A percentile compares a stretch with the other conserved stretches of the same genome.
phyloP scores from a whole-genome alignment of 1,139 yeast genomes.

The Suhomyces yuchorum region DNA sequence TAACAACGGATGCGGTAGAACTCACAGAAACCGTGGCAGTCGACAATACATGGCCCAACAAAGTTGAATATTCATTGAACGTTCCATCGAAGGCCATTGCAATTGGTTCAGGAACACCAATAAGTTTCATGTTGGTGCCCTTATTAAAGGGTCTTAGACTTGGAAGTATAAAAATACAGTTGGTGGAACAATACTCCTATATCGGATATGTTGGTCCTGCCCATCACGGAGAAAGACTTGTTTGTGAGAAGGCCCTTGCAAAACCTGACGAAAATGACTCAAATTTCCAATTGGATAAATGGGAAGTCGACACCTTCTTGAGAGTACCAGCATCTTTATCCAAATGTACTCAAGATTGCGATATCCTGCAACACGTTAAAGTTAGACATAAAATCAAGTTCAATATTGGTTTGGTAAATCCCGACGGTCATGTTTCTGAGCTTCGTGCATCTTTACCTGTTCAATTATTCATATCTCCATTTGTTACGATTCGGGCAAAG shows the following conservation, averaged over 20 bases:
- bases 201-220: constrained; percentile 59
- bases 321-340: constrained; percentile 71
- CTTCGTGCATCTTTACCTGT: constrained; percentile 75
- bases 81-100: constrained; percentile 90
- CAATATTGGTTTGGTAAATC: constrained; percentile 63
- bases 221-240: constrained; percentile 60
- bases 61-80: constrained; percentile 86
- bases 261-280: constrained; percentile 39
- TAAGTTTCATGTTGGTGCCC: constrained; percentile 75
- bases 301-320: constrained; percentile 70
- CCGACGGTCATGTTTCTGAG: constrained; percentile 78
- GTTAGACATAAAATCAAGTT: constrained; percentile 73
- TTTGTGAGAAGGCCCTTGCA: constrained; percentile 44
- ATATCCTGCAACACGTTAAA: constrained; percentile 58
- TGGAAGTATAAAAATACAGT: constrained; percentile 66
- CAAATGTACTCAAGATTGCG: constrained; percentile 84
- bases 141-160: constrained; percentile 75
- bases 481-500: constrained; percentile 67
- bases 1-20: constrained; percentile 86
- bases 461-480: constrained; percentile 73
- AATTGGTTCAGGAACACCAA: constrained; percentile 76
- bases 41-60: constrained; percentile 94
- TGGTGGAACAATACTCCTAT: constrained; percentile 69
- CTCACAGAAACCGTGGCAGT: constrained; percentile 90
- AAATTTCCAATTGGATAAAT: constrained; percentile 59